A percentile compares a stretch with the other conserved stretches of the same genome.
Evolutionary conservation across 2,329 filamentous ascomycete genomes (phyloP).

Genomic region (Alternaria panax): DNA sequence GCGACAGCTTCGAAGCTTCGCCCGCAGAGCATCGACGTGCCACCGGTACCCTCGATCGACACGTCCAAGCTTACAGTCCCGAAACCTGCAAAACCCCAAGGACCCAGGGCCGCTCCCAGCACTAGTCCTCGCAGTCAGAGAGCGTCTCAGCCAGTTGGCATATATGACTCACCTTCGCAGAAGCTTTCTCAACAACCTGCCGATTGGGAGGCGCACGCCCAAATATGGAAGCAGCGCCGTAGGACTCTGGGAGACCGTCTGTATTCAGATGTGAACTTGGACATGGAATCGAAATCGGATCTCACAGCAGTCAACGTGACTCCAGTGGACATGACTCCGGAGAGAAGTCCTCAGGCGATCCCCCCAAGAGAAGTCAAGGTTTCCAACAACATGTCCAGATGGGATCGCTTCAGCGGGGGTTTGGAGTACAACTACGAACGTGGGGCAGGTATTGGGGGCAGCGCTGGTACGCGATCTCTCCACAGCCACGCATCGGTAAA

Average conservation of each 20-base stretch:
- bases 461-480: conserved; percentile 45
- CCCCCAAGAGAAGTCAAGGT: neutral
- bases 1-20: conserved; percentile 27
- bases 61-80: conserved; percentile 16
- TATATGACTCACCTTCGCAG: conserved; percentile 18
- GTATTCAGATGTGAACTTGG: conserved; percentile 20
- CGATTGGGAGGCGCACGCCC: conserved; percentile 39
- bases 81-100: conserved; percentile 14
- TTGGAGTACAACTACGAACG: conserved; percentile 47
- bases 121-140: conserved; percentile 25
- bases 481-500: conserved; percentile 41
- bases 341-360: neutral
- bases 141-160: conserved; percentile 28
- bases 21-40: conserved; percentile 30
- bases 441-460: conserved; percentile 45
- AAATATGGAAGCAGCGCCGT: conserved; percentile 40
- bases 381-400: conserved; percentile 11
- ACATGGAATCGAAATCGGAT: neutral
- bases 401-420: conserved; percentile 49
- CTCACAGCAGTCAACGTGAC: neutral
- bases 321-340: neutral
- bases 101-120: conserved; percentile 7
- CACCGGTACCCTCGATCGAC: conserved; percentile 38
- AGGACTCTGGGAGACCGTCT: conserved; percentile 40
- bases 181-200: conserved; percentile 16